Base-by-base conservation (phyloP, 305 asterid genomes). In the Petunia hybrid region DNA sequence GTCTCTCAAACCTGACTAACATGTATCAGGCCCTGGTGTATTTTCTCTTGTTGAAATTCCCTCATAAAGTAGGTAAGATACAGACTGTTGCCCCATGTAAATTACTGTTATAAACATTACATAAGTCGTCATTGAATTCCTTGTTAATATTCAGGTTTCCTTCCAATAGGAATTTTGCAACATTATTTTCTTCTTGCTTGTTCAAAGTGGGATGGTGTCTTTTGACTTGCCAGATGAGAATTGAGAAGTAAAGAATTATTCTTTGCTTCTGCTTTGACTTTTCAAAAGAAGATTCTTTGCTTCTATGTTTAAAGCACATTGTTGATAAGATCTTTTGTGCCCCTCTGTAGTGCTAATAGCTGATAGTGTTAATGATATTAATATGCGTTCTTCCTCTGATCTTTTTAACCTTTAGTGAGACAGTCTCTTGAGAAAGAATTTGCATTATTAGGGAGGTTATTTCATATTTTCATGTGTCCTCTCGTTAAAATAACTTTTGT, bases 201-300 rank as follows among this genome's bases (percentile, higher is more conserved):
- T 53, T 74, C 5, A 4, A 36, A 7, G 79, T 38, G 14, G 65
- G 39, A 14, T 53, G 65, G 5, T 13, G 1, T 74, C 65, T 53
- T 74, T 53, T 73, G 78, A 53, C 64, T 74, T 5, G 8, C 46
- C 63, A 51, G 78, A 74, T 74, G 38, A 13, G 38, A 74, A 53
- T 53, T 74, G 38, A 13, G 38, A 74, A 53, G 79, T 16, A 14
- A 74, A 74, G 38, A 51, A 38, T 74, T 7, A 74, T 74, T 74
- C 79, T 38, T 74, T 74, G n/a, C 78, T 74, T 74, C 64, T 53
- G n/a, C 46, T 69, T 73, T 3, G 36, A 66, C 46, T 74, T 36
- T 6, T 13, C 1, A 74, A 53, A 36, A 74, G 7, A 7, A 6
- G 51, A 31, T 14, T 74, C 64, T n/a, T 38, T 53, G 48, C 64